Base-by-base conservation (phyloP, 179 eudicot species). In the Monotropa hypopitys region DNA sequence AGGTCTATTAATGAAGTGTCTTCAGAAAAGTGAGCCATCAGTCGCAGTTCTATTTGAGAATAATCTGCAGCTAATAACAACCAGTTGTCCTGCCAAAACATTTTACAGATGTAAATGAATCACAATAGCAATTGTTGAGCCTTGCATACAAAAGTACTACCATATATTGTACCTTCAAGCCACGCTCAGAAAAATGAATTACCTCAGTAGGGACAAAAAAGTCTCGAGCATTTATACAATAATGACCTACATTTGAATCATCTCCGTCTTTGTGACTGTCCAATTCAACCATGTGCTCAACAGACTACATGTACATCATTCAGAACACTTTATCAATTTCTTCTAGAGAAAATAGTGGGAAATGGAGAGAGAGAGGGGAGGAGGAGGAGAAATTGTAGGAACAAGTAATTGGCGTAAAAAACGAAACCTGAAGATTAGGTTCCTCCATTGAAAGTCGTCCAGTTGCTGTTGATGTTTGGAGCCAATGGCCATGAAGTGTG, bases 361-460 rank as follows among this genome's bases (percentile, higher is more conserved):
- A 50, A 51, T 32, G 1, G 33, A 32, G 21, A 23, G 28, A 72
- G 49, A 46, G 18, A 50, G 56, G 65, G 42, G 62, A 40, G 26
- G 21, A 13, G 33, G 50, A 9, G 79, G 38, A 10, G 12, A 61
- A 43, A 30, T 33, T 50, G 49, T 43, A 12, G 15, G 54, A 50
- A 50, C 0, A 15, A 47, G 26, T 4, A 50, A 13, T 50, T 50
- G 54, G 13, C 28, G 35, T 46, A 63, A 26, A 57, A 28, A 43
- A 80, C 3, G 42, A 43, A 68, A 90, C 98, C 99, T 95, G 99
- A 77, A 95, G 93, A 83, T 95, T 95, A 69, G 99, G 98, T 82
- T 95, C 98, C 88, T 95, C 99, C 92, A 91, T 91, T 74, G 99
- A 89, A 73, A 95, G 95, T 65, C 99, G 86, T 70, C 99, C 99